phyloP scores from a whole-genome alignment of 257 asterid species.

The Scutellaria barbata region DNA sequence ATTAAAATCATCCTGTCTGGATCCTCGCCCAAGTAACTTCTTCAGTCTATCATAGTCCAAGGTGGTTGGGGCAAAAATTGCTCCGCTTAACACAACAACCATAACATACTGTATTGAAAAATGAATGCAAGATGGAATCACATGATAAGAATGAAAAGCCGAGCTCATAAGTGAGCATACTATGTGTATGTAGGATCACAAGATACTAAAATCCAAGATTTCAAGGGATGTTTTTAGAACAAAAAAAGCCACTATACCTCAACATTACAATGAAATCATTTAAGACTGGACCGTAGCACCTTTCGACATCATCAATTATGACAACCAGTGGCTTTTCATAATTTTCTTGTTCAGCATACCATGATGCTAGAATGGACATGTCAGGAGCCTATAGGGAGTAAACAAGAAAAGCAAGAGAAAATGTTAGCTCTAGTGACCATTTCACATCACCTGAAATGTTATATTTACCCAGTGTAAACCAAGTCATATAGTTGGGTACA shows the following conservation, averaged over 20 bases:
- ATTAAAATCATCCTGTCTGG: conserved; percentile 2
- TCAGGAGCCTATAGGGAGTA: conserved; percentile 69
- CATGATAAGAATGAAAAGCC: conserved; percentile 11
- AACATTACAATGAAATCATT: conserved; percentile 78
- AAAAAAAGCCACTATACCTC: conserved; percentile 56
- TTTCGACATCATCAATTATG: conserved; percentile 80
- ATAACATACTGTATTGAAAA: conserved; percentile 4
- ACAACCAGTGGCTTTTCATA: conserved; percentile 70
- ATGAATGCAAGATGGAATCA: neutral
- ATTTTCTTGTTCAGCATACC: conserved; percentile 74
- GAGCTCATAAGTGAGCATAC: conserved; percentile 13
- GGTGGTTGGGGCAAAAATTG: neutral
- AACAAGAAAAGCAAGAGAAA: conserved; percentile 31
- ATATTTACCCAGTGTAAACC: conserved; percentile 7
- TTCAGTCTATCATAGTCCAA: neutral
- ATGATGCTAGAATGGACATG: conserved; percentile 78
- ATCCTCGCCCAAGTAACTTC: neutral
- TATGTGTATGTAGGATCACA: neutral
- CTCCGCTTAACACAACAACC: neutral
- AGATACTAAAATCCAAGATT: conserved; percentile 12
- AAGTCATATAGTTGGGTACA: conserved; percentile 17
- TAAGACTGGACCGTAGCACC: conserved; percentile 80
- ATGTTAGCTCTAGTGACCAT: conserved; percentile 27
- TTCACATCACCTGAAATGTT: conserved; percentile 7
- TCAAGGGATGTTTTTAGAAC: conserved; percentile 10